A percentile compares a stretch with the other conserved stretches of the same genome.
Evolutionary conservation across 331 rosid genomes (phyloP).

Genomic region (Cydonia oblonga): DNA sequence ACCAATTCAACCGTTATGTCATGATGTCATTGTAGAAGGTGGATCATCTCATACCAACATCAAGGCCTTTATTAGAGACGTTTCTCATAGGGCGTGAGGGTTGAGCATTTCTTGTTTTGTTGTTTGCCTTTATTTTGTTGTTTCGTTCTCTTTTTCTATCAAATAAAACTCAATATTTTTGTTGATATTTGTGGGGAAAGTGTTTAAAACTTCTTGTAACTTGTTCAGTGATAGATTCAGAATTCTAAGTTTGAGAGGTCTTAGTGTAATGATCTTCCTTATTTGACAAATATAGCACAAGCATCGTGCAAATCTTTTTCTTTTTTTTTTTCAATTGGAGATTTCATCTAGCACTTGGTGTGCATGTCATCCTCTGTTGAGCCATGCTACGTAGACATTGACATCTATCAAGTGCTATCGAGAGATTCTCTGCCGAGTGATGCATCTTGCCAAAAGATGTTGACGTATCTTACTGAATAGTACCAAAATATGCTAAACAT

Average conservation of each 20-base stretch:
- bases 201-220: neutral
- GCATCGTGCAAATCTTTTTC: neutral
- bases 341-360: neutral
- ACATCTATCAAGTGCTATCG: neutral
- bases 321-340: neutral
- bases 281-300: neutral
- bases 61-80: slow-evolving; percentile 7
- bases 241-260: neutral
- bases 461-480: accelerated
- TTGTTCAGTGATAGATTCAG: neutral
- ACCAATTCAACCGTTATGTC: too few relatives aligned
- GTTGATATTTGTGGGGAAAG: neutral
- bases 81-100: neutral
- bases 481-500: too few relatives aligned
- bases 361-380: neutral
- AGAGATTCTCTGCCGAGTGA: too few relatives aligned
- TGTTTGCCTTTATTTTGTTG: neutral
- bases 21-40: slow-evolving; percentile 6
- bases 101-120: neutral
- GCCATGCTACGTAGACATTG: neutral
- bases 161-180: neutral
- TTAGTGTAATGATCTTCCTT: too few relatives aligned
- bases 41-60: slow-evolving; percentile 24
- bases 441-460: neutral
- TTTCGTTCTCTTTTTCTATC: neutral